phyloP scores from a whole-genome alignment of 2,329 filamentous ascomycete species.

The Cryphonectria naterciae region DNA sequence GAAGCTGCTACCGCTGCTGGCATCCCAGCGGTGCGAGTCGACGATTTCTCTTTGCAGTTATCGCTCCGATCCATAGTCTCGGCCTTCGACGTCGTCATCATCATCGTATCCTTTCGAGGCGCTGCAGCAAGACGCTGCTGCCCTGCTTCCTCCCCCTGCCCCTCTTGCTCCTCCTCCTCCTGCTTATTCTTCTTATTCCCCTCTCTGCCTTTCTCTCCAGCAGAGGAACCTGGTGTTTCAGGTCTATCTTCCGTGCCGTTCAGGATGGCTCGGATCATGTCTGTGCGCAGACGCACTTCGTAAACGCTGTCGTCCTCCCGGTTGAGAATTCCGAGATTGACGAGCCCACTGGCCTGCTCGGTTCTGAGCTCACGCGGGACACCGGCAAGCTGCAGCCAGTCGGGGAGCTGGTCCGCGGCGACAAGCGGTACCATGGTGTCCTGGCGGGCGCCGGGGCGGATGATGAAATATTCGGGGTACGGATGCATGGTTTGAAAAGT shows the following conservation, averaged over 20 bases:
- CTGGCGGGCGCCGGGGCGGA: conserved; percentile 41
- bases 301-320: conserved; percentile 34
- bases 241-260: conserved; percentile 15
- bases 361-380: conserved; percentile 47
- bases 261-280: conserved; percentile 16
- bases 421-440: conserved; percentile 55
- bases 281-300: conserved; percentile 33
- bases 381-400: conserved; percentile 48
- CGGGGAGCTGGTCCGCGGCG: conserved; percentile 56
- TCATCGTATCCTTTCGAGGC: background rate
- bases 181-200: background rate
- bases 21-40: background rate
- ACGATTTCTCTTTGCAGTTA: background rate
- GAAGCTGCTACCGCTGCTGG: background rate
- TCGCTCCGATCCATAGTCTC: background rate
- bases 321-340: conserved; percentile 41
- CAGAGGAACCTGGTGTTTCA: conserved; percentile 1
- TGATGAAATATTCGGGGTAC: conserved; percentile 47
- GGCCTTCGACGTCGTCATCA: background rate
- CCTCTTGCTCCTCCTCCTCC: background rate
- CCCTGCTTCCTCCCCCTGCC: background rate
- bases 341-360: conserved; percentile 45
- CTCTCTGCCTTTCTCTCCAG: background rate
- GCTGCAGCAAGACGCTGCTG: background rate
- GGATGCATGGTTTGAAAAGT: conserved; percentile 32